Evolutionary conservation across 2,329 filamentous ascomycete genomes (phyloP), one percentile per base, ranked within the genome.

Genomic region (Didymosphaeria variabile): DNA sequence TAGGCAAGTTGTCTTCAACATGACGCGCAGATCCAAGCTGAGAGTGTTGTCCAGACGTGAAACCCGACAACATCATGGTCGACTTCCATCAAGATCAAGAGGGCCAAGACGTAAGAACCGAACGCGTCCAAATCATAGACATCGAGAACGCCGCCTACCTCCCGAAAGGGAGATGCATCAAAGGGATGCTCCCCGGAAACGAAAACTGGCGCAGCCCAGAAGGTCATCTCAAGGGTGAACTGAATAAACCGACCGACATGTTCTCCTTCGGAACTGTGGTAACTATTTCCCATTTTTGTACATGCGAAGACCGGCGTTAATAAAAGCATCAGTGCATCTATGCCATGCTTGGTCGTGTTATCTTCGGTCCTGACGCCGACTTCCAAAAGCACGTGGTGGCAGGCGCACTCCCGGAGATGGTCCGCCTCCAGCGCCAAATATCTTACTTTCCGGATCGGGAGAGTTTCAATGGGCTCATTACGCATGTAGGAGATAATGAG

Each of bases 71-170:
- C 49, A 61, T 77, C 44, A 57, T 76, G 67, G 64, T 72, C 34
- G 47, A 73, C 45, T 64, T 51, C 57, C 62, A 51, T 23, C 10
- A 67, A 6, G 60, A 51, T 23, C 10, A 67, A 6, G 60, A 49
- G 17, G 58, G 54, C 9, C 6, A 65, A 55, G 58, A 65, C 1
- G 46, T 67, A 1, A 50, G 56, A 31, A 45, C 73, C 19, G 62
- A 72, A 40, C 36, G 63, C 47, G 71, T 72, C 1, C 68, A 72
- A 38, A 45, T 77, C 26, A 65, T 58, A 21, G 73, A 75, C 57
- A 57, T 77, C 26, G 72, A 77, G 52, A 75, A 76, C 61, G 73
- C 76, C 12, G 77, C 77, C 10, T 70, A 79, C 63, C 65, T 79
- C 21, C 76, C 76, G 1, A 68, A 72, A 59, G 65, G 66, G 6